phyloP scores from a whole-genome alignment of 2,329 filamentous ascomycete genomes.

The Diaporthe sp. region DNA sequence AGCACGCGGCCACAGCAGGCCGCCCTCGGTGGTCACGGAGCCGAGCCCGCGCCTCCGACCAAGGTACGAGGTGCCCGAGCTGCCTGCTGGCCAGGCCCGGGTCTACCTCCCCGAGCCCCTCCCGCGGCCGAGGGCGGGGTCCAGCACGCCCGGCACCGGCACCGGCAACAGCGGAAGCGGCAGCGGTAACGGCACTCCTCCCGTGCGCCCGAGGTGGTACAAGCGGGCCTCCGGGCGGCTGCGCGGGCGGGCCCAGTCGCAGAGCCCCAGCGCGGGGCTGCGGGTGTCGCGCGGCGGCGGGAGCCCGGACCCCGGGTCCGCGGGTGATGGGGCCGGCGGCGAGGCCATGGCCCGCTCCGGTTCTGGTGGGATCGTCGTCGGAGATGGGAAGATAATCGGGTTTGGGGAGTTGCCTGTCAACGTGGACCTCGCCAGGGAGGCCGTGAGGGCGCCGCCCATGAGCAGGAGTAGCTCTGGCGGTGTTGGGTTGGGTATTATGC shows the following conservation, averaged over 20 bases:
- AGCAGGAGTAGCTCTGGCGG: constrained; percentile 5
- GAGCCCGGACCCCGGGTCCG: neutral
- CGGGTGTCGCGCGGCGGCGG: neutral
- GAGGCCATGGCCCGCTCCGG: constrained; percentile 46
- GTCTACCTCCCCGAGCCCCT: constrained; percentile 33
- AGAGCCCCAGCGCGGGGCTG: constrained; percentile 3
- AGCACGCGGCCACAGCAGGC: constrained; percentile 46
- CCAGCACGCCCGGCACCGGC: constrained; percentile 18
- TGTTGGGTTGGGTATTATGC: constrained; percentile 39
- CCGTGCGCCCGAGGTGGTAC: constrained; percentile 23
- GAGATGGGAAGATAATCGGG: constrained; percentile 45
- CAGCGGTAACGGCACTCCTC: neutral
- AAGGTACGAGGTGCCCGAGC: constrained; percentile 19
- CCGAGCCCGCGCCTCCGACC: constrained; percentile 55
- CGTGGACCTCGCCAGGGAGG: constrained; percentile 20
- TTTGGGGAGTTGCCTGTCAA: constrained; percentile 43
- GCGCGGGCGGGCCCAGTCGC: constrained; percentile 33
- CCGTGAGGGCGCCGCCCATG: constrained; percentile 8
- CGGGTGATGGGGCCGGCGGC: constrained; percentile 22
- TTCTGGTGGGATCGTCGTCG: constrained; percentile 46
- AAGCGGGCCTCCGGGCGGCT: constrained; percentile 33
- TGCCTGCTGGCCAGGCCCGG: constrained; percentile 19
- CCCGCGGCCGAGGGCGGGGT: neutral
- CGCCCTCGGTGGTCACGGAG: constrained; percentile 61
- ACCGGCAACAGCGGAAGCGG: neutral